Evolutionary conservation across 2,329 filamentous ascomycete genomes (phyloP), one percentile per base, ranked within the genome.

Genomic region (Colletotrichum paranaense): DNA sequence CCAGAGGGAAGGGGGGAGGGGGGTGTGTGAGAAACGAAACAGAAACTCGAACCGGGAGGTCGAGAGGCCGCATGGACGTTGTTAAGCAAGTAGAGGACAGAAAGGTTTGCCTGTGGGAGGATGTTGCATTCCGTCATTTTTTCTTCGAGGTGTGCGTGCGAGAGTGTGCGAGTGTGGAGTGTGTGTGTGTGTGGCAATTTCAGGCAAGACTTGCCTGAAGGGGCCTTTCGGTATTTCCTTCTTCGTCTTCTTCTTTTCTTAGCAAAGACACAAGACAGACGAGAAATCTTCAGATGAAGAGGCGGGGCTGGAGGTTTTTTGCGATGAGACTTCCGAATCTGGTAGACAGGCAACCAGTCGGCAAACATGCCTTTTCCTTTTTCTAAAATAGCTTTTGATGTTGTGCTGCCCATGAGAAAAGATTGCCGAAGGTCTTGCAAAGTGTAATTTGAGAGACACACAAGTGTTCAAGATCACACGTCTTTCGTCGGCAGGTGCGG

Each of bases 21-120:
- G 24, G 6, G 19, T 26, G 30, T 22, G 38, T 26, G 16, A 38
- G 9, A 26, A 60, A 59, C 46, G 57, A 73, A 69, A 58, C 67
- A 65, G 70, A 60, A 69, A 65, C 53, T 73, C 66, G 66, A 73
- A 73, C 66, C 70, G 66, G 59, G 59, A 69, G 53, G 55, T 65
- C 16, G 42, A 5, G 59, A 60, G 53, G 22, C 59, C 59, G 66
- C 19, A 58, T 28, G 6, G 52, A 24, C 57, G 55, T 28, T 6
- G 30, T 49, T 24, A 1, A 24, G 26, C 19, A 16, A 38, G 35
- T 16, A 38, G 24, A 53, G n/a, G 19, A 19, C 4, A 35, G 12
- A 9, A 32, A 63, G n/a, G 26, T 52, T 32, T 42, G 14, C 35
- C n/a, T 49, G 49, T 28, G 22, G 30, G 38, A 19, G n/a, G n/a